Evolutionary conservation across 1,284 basidiomycete species (phyloP), one percentile per base, ranked within the genome.

Genomic region (Caloboletus firmus): DNA sequence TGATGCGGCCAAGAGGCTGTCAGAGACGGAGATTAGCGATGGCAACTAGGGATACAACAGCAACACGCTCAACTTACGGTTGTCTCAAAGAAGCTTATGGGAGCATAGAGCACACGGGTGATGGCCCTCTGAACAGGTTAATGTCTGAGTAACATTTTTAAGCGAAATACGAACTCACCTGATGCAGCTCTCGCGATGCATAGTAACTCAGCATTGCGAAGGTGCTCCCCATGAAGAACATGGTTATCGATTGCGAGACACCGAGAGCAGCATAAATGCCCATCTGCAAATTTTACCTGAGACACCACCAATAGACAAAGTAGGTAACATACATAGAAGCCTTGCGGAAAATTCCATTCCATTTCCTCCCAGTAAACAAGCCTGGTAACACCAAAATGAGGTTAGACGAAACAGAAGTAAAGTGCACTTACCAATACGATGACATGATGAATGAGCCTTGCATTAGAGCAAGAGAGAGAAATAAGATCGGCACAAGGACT

Each of bases 41-140:
- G 15, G 2, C 39, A 35, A 49, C 31, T 5, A 32, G n/a, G 12
- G 15, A 37, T 12, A 9, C 32, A 15, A 36, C 26, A n/a, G 15
- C 18, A 17, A 30, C 20, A 18, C 0, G 5, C 36, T 52, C n/a
- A 15, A 55, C 75, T 62, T 59, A 83, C 82, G 0, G 91, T 94
- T 0, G 91, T 93, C 67, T 95, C 93, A 65, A 93, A 95, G 77
- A 93, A 94, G 5, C 83, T 83, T 85, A 93, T 93, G 0, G 92
- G 92, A 1, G 89, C 87, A 60, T 83, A 79, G 74, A 85, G 80
- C 39, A 92, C 79, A 30, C 84, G 79, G 6, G 74, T 69, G 53
- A 90, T 84, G 2, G 88, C 83, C 71, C 76, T 81, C 65, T 66
- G 37, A 20, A 36, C 2, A 26, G 24, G 20, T 28, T 37, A 15